phyloP scores from a whole-genome alignment of 331 rosid species.

The Malus hybrid region DNA sequence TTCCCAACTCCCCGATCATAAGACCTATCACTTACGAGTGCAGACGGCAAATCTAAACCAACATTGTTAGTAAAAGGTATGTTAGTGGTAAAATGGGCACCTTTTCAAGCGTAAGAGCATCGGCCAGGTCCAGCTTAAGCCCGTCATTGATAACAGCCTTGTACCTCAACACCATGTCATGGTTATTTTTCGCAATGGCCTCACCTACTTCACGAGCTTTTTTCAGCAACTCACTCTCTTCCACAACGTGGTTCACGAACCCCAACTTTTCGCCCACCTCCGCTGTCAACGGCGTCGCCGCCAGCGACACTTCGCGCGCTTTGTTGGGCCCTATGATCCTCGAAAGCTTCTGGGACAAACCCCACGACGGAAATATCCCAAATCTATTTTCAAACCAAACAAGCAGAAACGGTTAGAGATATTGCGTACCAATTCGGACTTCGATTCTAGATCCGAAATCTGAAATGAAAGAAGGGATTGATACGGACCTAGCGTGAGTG shows the following conservation, averaged over 20 bases:
- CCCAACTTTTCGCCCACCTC: constrained; percentile 75
- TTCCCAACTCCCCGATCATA: too few species aligned
- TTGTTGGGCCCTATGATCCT: constrained; percentile 65
- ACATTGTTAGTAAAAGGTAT: too few species aligned
- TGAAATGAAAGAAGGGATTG: neutral
- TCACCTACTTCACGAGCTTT: constrained; percentile 66
- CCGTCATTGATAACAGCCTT: constrained; percentile 87
- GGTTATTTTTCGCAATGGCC: constrained; percentile 59
- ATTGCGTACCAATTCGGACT: neutral
- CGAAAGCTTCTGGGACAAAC: constrained; percentile 89
- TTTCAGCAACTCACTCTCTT: constrained; percentile 59
- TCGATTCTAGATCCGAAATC: neutral
- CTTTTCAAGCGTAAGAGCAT: constrained; percentile 79
- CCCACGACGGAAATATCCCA: constrained; percentile 99
- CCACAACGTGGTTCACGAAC: constrained; percentile 81
- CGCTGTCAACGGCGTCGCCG: constrained; percentile 75
- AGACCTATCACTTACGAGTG: neutral
- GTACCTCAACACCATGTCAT: constrained; percentile 74
- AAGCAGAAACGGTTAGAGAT: neutral
- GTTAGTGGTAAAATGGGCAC: constrained; percentile 17
- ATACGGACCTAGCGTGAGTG: constrained; percentile 68
- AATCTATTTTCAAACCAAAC: constrained; percentile 33
- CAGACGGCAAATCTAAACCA: too few species aligned
- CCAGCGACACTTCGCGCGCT: constrained; percentile 82
- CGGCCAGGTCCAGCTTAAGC: constrained; percentile 60